phyloP scores from a whole-genome alignment of 2,329 filamentous ascomycete genomes.

The Ascochyta fabae region DNA sequence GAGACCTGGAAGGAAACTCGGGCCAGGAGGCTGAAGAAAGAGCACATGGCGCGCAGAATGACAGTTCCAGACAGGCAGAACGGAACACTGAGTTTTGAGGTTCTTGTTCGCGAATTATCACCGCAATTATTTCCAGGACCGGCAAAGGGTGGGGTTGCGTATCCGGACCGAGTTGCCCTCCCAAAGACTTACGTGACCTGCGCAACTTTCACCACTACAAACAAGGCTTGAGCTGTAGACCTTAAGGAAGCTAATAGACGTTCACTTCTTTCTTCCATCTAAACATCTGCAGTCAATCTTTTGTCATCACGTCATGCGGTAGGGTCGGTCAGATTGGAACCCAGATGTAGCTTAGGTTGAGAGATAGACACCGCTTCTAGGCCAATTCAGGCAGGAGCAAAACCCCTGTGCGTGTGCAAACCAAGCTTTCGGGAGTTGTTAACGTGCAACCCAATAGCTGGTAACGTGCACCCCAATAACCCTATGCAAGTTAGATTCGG shows the following conservation, averaged over 20 bases:
- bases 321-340: neutral
- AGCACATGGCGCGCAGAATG: slow-evolving; percentile 7
- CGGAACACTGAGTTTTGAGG: slow-evolving; percentile 31
- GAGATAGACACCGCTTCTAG: slow-evolving; percentile 16
- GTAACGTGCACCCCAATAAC: too few relatives aligned
- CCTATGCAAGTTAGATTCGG: too few relatives aligned
- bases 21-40: slow-evolving; percentile 20
- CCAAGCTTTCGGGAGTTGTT: slow-evolving; percentile 5
- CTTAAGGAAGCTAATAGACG: slow-evolving; percentile 2
- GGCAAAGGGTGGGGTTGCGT: neutral
- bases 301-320: slow-evolving; percentile 3
- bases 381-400: slow-evolving; percentile 24
- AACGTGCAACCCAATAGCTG: too few relatives aligned
- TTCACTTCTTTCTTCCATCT: neutral
- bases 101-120: slow-evolving; percentile 20
- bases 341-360: slow-evolving; percentile 9
- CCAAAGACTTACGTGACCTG: neutral
- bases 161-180: neutral
- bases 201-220: neutral
- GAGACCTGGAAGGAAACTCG: slow-evolving; percentile 48
- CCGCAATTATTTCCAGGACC: too few relatives aligned
- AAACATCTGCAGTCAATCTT: neutral
- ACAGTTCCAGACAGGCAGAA: slow-evolving; percentile 3
- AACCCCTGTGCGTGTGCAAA: neutral
- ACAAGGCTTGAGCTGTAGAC: neutral